These are phyloP conservation scores for Metschnikowia santaceciliae DNA, from an alignment of 805 yeast species.

Conservation along the genomic window DNA sequence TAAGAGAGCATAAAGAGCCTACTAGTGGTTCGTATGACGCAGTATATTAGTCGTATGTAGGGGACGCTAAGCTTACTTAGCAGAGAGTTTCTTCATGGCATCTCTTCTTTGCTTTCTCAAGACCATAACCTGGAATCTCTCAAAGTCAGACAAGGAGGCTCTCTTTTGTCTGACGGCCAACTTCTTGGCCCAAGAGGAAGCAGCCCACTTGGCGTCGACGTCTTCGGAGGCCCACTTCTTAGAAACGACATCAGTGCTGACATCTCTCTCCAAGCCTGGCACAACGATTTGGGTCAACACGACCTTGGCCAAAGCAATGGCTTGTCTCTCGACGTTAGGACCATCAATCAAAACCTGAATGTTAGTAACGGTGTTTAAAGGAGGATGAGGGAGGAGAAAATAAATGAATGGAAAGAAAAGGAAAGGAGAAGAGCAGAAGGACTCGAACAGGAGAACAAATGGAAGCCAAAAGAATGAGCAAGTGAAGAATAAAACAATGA, in stretches of 20 bases:
- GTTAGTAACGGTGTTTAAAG: neutral
- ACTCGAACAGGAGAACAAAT: too few relatives aligned
- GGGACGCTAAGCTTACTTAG: slow-evolving; percentile 56
- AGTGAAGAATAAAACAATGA: too few relatives aligned
- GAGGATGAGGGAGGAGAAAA: too few relatives aligned
- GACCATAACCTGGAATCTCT: slow-evolving; percentile 98
- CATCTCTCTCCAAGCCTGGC: slow-evolving; percentile 87
- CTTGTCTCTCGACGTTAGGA: slow-evolving; percentile 94
- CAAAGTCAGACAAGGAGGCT: slow-evolving; percentile 90
- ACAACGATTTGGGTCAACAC: slow-evolving; percentile 90
- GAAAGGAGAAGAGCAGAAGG: too few relatives aligned
- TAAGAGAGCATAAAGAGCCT: too few relatives aligned
- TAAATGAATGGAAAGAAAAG: too few relatives aligned
- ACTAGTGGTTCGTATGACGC: slow-evolving; percentile 17
- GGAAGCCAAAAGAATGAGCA: too few relatives aligned
- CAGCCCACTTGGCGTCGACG: slow-evolving; percentile 85
- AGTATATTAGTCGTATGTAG: slow-evolving; percentile 21
- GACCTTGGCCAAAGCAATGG: slow-evolving; percentile 80
- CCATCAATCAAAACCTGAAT: slow-evolving; percentile 88
- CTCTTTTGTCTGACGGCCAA: slow-evolving; percentile 93
- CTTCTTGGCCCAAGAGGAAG: slow-evolving; percentile 97
- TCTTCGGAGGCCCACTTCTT: slow-evolving; percentile 94
- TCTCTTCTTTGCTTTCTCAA: slow-evolving; percentile 96
- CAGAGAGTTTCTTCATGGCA: slow-evolving; percentile 93
- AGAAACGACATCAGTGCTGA: slow-evolving; percentile 77